A percentile compares a stretch with the other conserved stretches of the same genome.
Evolutionary conservation across 1,284 basidiomycete species (phyloP).

Genomic region (Ceratobasidium sp.): DNA sequence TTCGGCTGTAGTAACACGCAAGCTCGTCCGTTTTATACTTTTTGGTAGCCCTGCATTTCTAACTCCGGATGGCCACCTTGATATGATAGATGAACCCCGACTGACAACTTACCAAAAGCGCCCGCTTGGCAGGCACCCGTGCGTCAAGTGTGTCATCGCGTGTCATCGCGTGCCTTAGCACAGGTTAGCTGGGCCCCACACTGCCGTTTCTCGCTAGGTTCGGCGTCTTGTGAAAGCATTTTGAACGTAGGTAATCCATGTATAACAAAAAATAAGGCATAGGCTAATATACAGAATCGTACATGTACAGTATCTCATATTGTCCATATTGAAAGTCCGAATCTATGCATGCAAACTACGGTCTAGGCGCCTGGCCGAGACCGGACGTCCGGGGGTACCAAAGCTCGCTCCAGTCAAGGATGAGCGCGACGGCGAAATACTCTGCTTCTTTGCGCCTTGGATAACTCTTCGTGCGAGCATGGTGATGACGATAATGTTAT

Average conservation of each 20-base stretch:
- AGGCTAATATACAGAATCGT: slow-evolving; percentile 11
- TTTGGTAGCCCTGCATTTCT: neutral
- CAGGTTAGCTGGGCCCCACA: neutral
- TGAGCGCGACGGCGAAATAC: slow-evolving; percentile 37
- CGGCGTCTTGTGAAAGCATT: neutral
- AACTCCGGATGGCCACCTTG: neutral
- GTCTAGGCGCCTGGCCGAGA: neutral
- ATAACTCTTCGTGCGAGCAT: neutral
- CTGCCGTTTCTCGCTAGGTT: neutral
- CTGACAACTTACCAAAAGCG: neutral
- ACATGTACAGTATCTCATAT: slow-evolving; percentile 6
- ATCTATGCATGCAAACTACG: neutral
- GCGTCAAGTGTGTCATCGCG: neutral
- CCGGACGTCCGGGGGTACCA: neutral
- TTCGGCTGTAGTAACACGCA: neutral
- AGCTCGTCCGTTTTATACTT: neutral
- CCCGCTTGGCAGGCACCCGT: slow-evolving; percentile 2
- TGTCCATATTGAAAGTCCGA: slow-evolving; percentile 13
- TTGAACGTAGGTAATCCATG: neutral
- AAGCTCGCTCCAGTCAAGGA: slow-evolving; percentile 3
- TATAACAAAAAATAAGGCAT: neutral
- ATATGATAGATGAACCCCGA: neutral
- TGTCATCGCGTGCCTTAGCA: neutral
- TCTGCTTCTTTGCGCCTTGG: slow-evolving; percentile 24
- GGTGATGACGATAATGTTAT: neutral